Percentiles rank a stretch among this genome's conserved stretches.
phyloP scores from a whole-genome alignment of 441 rosid genomes.

The Corymbia calophylla region DNA sequence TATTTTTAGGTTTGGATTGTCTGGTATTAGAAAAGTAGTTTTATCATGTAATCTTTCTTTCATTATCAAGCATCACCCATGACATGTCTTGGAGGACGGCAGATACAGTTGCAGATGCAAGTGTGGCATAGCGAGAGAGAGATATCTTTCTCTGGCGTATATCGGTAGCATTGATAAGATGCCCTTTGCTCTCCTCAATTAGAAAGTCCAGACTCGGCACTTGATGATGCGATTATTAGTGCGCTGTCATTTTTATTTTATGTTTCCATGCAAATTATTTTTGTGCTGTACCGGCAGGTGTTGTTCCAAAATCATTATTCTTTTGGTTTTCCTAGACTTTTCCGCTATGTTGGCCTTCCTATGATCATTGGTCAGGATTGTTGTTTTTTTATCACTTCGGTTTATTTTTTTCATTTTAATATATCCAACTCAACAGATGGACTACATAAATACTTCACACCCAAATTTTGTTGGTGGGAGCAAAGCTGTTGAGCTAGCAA shows the following conservation, averaged over 20 bases:
- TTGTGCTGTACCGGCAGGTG: neutral
- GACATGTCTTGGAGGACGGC: neutral
- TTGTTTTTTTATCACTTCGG: neutral
- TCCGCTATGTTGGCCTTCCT: neutral
- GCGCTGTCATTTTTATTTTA: neutral
- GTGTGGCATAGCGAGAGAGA: neutral
- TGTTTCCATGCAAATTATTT: neutral
- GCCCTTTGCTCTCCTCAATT: neutral
- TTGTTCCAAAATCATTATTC: neutral
- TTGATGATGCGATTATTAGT: neutral
- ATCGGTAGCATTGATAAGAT: neutral
- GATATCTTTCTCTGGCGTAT: neutral
- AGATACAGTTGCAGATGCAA: neutral
- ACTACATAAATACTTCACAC: conserved; percentile 89
- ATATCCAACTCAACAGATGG: conserved; percentile 60
- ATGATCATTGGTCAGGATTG: neutral
- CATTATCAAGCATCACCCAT: neutral
- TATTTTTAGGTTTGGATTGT: neutral
- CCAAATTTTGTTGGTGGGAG: conserved; percentile 93
- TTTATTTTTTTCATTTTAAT: neutral
- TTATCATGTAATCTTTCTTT: neutral
- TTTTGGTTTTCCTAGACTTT: neutral
- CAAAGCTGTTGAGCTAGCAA: conserved; percentile 77
- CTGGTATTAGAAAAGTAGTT: neutral
- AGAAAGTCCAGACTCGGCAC: neutral